A percentile compares a stretch with the other conserved stretches of the same genome.
These are phyloP conservation scores for Dichotomocladium elegans DNA, from an alignment of 371 early-diverging fungal genomes.

Conservation along the genomic window DNA sequence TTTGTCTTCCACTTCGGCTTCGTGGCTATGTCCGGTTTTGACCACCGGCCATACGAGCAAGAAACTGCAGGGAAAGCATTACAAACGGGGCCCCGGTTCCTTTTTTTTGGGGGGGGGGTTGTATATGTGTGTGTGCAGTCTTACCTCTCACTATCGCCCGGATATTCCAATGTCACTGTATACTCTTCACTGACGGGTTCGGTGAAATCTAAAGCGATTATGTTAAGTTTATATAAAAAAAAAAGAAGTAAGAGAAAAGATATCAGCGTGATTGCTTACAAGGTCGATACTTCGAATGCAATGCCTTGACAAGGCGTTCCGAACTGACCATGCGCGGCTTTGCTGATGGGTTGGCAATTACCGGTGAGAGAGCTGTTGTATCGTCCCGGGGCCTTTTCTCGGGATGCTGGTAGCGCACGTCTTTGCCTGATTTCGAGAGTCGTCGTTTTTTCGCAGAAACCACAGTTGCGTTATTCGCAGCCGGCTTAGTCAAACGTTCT, in stretches of 20 bases:
- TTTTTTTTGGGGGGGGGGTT: too few species aligned
- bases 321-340: conserved; percentile 34
- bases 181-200: conserved; percentile 16
- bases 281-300: conserved; percentile 39
- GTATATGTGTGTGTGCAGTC: too few species aligned
- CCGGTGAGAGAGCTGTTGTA: not conserved
- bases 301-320: conserved; percentile 44
- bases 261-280: conserved; percentile 23
- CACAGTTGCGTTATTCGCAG: not conserved
- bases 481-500: not conserved
- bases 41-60: conserved; percentile 36
- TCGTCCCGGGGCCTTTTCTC: conserved; percentile 10
- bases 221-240: not conserved
- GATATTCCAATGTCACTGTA: conserved; percentile 35
- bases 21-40: conserved; percentile 20
- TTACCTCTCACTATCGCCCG: conserved; percentile 34
- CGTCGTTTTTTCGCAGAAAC: conserved; percentile 10
- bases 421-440: conserved; percentile 9
- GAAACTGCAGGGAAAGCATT: too few species aligned
- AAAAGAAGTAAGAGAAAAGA: not conserved
- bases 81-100: not conserved
- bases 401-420: not conserved
- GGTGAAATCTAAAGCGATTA: conserved; percentile 9
- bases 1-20: conserved; percentile 50
- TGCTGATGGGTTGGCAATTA: not conserved